phyloP scores from a whole-genome alignment of 768 basidiomycete species.

The Crucibulum laeve region DNA sequence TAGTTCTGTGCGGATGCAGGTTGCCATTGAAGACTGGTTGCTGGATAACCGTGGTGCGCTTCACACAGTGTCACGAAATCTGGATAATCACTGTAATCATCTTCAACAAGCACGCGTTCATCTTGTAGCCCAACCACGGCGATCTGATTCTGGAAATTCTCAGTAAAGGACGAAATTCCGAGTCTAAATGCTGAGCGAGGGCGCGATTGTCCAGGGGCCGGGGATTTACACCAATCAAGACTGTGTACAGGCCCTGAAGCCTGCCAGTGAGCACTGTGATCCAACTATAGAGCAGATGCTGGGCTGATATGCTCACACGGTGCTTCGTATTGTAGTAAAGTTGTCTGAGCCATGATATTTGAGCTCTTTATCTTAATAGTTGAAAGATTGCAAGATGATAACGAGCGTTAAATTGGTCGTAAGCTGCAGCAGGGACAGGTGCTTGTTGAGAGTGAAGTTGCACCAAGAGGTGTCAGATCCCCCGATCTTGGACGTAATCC shows the following conservation, averaged over 20 bases:
- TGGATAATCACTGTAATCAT: constrained; percentile 76
- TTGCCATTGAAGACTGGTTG: constrained; percentile 92
- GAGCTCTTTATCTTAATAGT: too few species aligned
- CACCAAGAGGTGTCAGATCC: too few species aligned
- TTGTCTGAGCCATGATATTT: constrained; percentile 58
- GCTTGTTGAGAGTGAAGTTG: too few species aligned
- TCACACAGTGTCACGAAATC: constrained; percentile 87
- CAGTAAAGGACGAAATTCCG: constrained; percentile 80
- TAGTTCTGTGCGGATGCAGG: constrained; percentile 64
- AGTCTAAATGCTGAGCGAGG: constrained; percentile 79
- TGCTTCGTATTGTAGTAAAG: constrained; percentile 78
- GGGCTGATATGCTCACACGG: constrained; percentile 54
- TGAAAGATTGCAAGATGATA: not conserved
- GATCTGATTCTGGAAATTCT: constrained; percentile 80
- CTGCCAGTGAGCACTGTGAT: constrained; percentile 1
- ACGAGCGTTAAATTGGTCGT: too few species aligned
- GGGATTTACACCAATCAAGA: constrained; percentile 84
- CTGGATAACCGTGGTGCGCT: constrained; percentile 86
- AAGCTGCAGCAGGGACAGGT: too few species aligned
- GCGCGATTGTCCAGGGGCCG: constrained; percentile 66
- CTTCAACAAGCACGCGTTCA: constrained; percentile 83
- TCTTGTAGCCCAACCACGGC: constrained; percentile 78
- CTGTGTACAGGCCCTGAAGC: constrained; percentile 78
- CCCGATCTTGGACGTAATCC: too few species aligned
- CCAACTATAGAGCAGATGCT: constrained; percentile 7